Evolutionary conservation across 345 rosid genomes (phyloP), one percentile per base, ranked within the genome.

Genomic region (Syzygium aqueum): DNA sequence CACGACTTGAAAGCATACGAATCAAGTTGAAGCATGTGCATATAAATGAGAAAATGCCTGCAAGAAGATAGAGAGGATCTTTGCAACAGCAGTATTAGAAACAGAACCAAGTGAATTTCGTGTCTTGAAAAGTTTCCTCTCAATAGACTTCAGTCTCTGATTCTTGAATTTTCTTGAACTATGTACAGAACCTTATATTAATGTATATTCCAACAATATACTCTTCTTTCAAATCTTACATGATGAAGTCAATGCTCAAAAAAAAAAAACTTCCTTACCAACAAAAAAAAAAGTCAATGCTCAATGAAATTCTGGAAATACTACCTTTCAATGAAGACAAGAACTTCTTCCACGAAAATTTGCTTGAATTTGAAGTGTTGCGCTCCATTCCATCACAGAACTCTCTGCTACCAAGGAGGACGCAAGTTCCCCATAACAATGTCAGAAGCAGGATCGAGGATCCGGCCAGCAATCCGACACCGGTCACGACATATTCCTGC

Each of bases 381-480:
- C 85, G 23, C 59, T 86, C 87, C 77, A 16, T 54, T 53, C 80
- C 87, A 40, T 51, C 40, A 19, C 56, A 50, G 65, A 86, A 84
- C 21, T 87, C 89, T 40, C 52, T 78, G 61, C 89, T 87, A 33
- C 93, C 93, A 17, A 88, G 90, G 77, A 91, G 61, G 25, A 88
- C 85, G 52, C 94, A 92, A 30, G 93, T 86, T 53, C 94, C 94
- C 94, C 94, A 93, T 4, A 93, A 80, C 73, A 91, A 23, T 19
- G 94, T 93, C 13, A 93, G 87, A n/a, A 91, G 91, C 90, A 93
- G 87, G 19, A 91, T 92, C 40, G 92, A 89, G 28, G 94, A 91
- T 49, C 94, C 94, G 5, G 93, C 94, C 85, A 91, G 52, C 90
- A 91, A 87, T 7, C 94, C 93, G 86, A 93, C 90, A 53, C 93